Evolutionary conservation across 768 basidiomycete genomes (phyloP), one percentile per base, ranked within the genome.

Genomic region (Phlebiopsis gigantea): DNA sequence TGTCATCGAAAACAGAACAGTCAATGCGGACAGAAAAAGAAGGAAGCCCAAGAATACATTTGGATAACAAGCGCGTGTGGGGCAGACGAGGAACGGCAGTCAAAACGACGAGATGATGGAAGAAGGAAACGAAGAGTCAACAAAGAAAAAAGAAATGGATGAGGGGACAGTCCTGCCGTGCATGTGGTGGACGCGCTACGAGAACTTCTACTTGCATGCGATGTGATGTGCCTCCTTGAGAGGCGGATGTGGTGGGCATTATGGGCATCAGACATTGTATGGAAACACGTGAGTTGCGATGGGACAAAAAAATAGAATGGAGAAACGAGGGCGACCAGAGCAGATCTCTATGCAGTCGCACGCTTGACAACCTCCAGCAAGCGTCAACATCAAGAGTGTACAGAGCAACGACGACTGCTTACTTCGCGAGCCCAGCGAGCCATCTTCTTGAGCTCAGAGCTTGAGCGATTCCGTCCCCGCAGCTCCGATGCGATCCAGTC

Each of bases 391-490:
- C 30, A 24, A 59, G 52, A 57, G 26, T 31, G 47, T 44, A 63
- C 42, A 15, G 28, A 15, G 47, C 49, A 45, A 47, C 42, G 25
- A 26, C 24, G 22, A 8, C 8, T 4, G 60, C 82, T 53, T 62
- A 94, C 93, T 82, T 97, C 93, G 53, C 90, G 83, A 19, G 94
- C 93, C 93, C 94, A 97, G 60, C 90, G 88, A 74, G 93, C 77
- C 2, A 90, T 92, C 78, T 85, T 89, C 81, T 88, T 93, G 34
- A 87, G 88, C 62, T 94, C 91, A 42, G 77, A 71, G 6, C 83
- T 79, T 75, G 87, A 83, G 22, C 90, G 84, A 44, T 79, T 79
- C 71, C 87, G 91, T 48, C 80, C 78, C 60, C 90, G 82, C 63
- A 95, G 73, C 61, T 91, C 84, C 21, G 73, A 72, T 0, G 83